Base-by-base conservation (phyloP, 768 basidiomycete species). In the Paxillus ammoniavirescens region DNA sequence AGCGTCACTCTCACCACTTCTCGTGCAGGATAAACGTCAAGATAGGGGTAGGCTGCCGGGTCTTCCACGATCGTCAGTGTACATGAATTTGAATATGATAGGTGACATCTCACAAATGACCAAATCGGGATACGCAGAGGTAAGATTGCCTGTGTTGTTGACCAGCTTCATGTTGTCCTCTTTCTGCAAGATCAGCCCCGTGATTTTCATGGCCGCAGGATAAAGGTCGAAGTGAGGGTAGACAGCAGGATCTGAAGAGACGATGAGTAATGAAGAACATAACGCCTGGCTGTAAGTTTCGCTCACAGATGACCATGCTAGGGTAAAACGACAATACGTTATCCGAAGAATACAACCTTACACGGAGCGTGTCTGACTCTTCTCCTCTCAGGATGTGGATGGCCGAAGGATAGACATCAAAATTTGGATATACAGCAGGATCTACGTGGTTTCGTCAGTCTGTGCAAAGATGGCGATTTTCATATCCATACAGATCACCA, bases 141-240 rank as follows among this genome's bases (percentile, higher is more conserved):
- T n/a, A 18, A 57, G 55, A 30, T 49, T 26, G 18, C 55, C 47
- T 12, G 47, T 26, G 37, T 55, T 48, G 28, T 55, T 48, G 28
- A n/a, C 23, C 47, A 57, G 47, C 36, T 18, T 49, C n/a, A 52
- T 49, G 13, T 26, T 44, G 4, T 57, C 14, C 26, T 26, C 77
- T 85, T 61, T 86, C 82, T 41, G 82, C 79, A 21, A 83, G 65
- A 55, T 80, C 75, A 49, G 81, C 69, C 79, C 75, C 5, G 72
- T 67, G 31, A 70, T 66, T 4, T 61, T 63, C 30, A 62, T 46
- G 7, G 53, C 56, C 8, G 58, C 38, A 33, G 76, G 77, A 61
- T 77, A 78, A 9, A 77, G 53, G 18, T 72, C 66, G 30, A 79
- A 65, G 55, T 73, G 55, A 6, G 79, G 77, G 56, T 80, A 79